These are phyloP conservation scores for Neurospora discreta DNA, from an alignment of 495 filamentous ascomycete genomes.

Conservation along the genomic window DNA sequence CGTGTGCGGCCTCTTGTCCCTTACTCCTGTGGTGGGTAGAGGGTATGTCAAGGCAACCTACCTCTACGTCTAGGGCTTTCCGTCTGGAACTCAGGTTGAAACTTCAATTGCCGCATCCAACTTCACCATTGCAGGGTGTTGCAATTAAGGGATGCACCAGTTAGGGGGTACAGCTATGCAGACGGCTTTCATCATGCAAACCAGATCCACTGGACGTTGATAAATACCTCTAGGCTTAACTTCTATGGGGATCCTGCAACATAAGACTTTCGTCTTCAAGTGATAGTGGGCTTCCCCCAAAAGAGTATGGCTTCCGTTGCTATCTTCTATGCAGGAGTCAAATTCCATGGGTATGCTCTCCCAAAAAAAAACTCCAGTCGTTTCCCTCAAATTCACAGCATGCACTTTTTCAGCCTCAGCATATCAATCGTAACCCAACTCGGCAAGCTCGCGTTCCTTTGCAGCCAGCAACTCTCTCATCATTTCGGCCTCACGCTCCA, in stretches of 20 bases:
- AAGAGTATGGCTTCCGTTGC: not conserved
- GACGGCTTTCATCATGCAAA: not conserved
- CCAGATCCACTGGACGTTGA: not conserved
- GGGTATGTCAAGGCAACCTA: not conserved
- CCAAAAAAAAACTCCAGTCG: not conserved
- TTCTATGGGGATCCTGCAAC: not conserved
- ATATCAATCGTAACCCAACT: constrained; percentile 34
- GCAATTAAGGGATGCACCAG: not conserved
- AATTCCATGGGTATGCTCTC: not conserved
- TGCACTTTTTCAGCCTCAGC: not conserved
- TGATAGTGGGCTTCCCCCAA: not conserved
- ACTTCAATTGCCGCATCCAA: constrained; percentile 1
- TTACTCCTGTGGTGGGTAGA: not conserved
- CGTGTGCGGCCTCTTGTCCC: not conserved
- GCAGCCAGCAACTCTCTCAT: constrained; percentile 65
- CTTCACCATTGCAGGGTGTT: not conserved
- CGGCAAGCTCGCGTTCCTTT: constrained; percentile 71
- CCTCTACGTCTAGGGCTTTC: no score
- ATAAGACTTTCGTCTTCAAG: not conserved
- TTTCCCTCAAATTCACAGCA: not conserved
- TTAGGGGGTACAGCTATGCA: not conserved
- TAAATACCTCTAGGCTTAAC: not conserved
- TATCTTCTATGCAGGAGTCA: not conserved
- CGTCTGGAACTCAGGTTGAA: not conserved
- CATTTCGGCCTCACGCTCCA: constrained; percentile 63